These are phyloP conservation scores for Tricholomella constricta DNA, from an alignment of 768 basidiomycete genomes.

Conservation along the genomic window DNA sequence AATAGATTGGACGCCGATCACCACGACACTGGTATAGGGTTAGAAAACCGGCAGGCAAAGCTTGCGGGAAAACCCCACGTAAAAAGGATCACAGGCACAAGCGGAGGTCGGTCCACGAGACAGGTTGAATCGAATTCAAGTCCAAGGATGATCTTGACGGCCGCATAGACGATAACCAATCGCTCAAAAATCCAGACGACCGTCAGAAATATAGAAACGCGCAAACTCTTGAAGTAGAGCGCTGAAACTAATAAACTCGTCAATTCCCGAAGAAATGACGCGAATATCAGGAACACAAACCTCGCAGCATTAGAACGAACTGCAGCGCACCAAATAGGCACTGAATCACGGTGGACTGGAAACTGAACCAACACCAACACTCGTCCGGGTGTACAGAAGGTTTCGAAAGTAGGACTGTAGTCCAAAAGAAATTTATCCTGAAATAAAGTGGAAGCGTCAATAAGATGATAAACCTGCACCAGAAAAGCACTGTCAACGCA, in stretches of 20 bases:
- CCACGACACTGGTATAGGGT: not conserved
- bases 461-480: not conserved
- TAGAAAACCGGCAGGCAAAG: not conserved
- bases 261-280: not conserved
- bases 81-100: constrained; percentile 5
- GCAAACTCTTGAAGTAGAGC: constrained; percentile 4
- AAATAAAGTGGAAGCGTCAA: not conserved
- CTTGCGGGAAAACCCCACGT: constrained; percentile 4
- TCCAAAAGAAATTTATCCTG: constrained; percentile 9
- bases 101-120: constrained; percentile 10
- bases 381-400: not conserved
- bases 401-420: constrained; percentile 5
- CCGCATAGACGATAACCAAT: not conserved
- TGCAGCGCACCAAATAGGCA: constrained; percentile 15
- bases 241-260: constrained; percentile 9
- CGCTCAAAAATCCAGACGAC: constrained; percentile 7
- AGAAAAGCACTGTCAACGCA: not conserved
- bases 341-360: constrained; percentile 16
- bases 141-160: not conserved
- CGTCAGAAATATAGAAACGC: not conserved
- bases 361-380: constrained; percentile 15
- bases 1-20: constrained; percentile 5
- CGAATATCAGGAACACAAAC: no score
- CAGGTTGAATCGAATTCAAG: constrained; percentile 11
- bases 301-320: constrained; percentile 18